phyloP scores from a whole-genome alignment of 1,139 yeast species.

The Geotrichum citri-aurantii region DNA sequence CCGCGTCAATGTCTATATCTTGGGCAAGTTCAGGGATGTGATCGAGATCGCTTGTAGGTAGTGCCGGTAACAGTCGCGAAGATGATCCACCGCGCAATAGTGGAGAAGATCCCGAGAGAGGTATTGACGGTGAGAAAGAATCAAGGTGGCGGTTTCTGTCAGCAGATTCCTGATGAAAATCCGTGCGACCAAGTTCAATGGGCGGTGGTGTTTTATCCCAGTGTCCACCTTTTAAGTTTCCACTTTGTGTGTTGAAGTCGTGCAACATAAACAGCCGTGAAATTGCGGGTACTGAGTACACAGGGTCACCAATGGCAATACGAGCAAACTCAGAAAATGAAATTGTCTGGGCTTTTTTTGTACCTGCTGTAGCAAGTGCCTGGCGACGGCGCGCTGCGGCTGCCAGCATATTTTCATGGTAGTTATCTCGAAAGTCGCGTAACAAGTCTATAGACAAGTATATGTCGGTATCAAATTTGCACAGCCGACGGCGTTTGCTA shows the following conservation, averaged over 20 bases:
- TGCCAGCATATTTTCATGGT: conserved; percentile 9
- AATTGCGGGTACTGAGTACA: background rate
- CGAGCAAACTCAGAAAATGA: conserved; percentile 5
- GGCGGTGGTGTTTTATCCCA: conserved; percentile 5
- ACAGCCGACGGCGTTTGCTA: conserved; percentile 2
- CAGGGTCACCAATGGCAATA: conserved; percentile 9
- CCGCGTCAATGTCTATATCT: background rate
- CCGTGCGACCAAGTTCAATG: conserved; percentile 7
- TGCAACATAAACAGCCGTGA: background rate
- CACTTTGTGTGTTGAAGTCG: background rate
- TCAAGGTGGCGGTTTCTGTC: background rate
- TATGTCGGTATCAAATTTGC: conserved; percentile 10
- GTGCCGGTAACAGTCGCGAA: background rate
- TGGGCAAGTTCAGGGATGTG: conserved; percentile 6
- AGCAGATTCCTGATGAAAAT: background rate
- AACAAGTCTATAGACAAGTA: conserved; percentile 8
- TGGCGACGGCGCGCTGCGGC: conserved; percentile 2
- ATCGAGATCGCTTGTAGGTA: conserved; percentile 5
- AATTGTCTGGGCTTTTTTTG: background rate
- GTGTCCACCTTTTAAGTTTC: background rate
- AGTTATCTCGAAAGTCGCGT: conserved; percentile 12
- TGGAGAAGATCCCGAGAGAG: conserved; percentile 4
- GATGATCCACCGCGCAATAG: background rate
- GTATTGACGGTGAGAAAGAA: conserved; percentile 2
- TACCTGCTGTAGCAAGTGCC: background rate